Percentiles rank a stretch among this genome's conserved stretches.
phyloP scores from a whole-genome alignment of 1,284 basidiomycete species.

The Ganoderma meredithae region DNA sequence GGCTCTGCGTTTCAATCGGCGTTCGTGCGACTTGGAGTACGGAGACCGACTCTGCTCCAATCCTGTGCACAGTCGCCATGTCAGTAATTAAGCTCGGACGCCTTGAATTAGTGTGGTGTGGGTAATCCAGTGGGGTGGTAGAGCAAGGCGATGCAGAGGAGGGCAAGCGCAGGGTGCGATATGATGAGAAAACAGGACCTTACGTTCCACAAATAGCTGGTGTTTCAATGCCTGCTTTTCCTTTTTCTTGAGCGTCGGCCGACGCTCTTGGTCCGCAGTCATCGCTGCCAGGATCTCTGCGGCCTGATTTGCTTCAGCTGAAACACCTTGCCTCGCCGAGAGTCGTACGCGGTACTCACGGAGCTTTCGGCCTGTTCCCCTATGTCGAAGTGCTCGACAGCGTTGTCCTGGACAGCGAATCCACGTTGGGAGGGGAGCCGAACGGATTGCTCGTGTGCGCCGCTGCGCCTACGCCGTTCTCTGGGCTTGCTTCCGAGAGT shows the following conservation, averaged over 20 bases:
- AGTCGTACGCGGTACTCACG: conserved; percentile 26
- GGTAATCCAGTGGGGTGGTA: background rate
- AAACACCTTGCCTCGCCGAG: background rate
- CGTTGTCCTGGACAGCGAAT: conserved; percentile 57
- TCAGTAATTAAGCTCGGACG: background rate
- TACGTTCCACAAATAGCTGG: conserved; percentile 74
- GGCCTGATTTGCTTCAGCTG: conserved; percentile 45
- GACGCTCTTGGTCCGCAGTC: conserved; percentile 38
- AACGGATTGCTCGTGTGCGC: conserved; percentile 59
- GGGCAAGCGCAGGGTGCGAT: background rate
- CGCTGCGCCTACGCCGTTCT: conserved; percentile 55
- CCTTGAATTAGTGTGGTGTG: conserved; percentile 14
- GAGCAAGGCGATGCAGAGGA: background rate
- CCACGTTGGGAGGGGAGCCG: conserved; percentile 52
- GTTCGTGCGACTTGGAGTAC: conserved; percentile 79
- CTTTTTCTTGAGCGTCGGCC: conserved; percentile 62
- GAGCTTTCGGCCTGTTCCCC: conserved; percentile 43
- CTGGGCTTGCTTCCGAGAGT: conserved; percentile 57
- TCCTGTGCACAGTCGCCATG: conserved; percentile 48
- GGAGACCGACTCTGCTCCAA: conserved; percentile 60
- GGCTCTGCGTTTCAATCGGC: conserved; percentile 75
- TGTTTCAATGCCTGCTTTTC: conserved; percentile 73
- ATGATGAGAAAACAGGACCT: conserved; percentile 25
- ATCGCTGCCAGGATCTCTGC: conserved; percentile 51
- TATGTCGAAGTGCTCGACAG: conserved; percentile 55